Percentiles rank a stretch among this genome's conserved stretches.
These are phyloP conservation scores for Magnolia kwangsiensis DNA, from an alignment of 164 flowering plant genomes.

Conservation along the genomic window DNA sequence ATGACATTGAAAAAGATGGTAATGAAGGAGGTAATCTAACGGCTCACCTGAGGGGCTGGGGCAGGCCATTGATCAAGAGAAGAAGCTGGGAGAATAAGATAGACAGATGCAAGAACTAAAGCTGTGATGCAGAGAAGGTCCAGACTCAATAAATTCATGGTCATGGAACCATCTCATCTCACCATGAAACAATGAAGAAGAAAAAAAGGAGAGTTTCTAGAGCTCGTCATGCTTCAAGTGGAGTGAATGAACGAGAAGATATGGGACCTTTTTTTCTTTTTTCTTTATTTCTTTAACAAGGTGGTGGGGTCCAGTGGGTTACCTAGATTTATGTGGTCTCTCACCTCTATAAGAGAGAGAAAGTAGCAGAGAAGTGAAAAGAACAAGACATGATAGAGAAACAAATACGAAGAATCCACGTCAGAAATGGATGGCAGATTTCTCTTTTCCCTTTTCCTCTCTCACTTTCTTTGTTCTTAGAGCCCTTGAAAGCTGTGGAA, in stretches of 20 bases:
- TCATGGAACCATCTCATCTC: slow-evolving; percentile 21
- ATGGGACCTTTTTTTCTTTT: neutral
- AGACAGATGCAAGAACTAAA: slow-evolving; percentile 11
- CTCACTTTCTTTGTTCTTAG: neutral
- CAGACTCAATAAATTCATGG: slow-evolving; percentile 14
- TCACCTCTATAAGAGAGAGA: neutral
- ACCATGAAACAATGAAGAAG: neutral
- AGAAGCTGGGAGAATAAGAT: slow-evolving; percentile 17
- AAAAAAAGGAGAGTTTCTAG: neutral
- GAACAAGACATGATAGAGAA: slow-evolving; percentile 17
- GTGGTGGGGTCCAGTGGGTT: neutral
- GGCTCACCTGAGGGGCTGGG: slow-evolving; percentile 15
- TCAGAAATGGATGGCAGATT: neutral
- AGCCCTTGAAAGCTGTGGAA: neutral
- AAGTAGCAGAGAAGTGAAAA: slow-evolving; percentile 18
- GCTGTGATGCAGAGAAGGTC: slow-evolving; percentile 14
- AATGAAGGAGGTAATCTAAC: neutral
- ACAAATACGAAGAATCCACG: slow-evolving; percentile 10
- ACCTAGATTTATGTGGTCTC: neutral
- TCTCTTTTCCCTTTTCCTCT: neutral
- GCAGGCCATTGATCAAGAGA: slow-evolving; percentile 2
- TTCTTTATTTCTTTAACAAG: neutral
- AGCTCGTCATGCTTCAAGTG: neutral
- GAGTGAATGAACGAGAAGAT: neutral
- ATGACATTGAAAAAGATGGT: neutral